A percentile compares a stretch with the other conserved stretches of the same genome.
Conservation (phyloP, 2,329 filamentous ascomycete genomes). For the Metarhizium album region DNA sequence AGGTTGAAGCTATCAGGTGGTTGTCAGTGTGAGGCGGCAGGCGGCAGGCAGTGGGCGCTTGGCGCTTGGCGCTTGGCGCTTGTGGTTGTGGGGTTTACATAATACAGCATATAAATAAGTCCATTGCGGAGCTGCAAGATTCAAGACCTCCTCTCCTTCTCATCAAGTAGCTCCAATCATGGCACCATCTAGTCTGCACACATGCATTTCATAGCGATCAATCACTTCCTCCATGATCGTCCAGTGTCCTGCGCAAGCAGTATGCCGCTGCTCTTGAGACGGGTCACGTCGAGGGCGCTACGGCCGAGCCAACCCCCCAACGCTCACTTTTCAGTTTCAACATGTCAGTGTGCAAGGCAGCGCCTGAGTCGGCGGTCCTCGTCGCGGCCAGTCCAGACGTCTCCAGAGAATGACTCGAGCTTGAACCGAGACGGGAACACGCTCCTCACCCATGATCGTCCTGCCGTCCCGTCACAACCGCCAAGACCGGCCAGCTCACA, state of each 20-base stretch:
- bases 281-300: not conserved
- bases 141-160: too few species aligned
- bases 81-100: not conserved
- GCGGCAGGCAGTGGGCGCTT: too few species aligned
- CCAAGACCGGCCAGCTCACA: not conserved
- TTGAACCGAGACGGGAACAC: not conserved
- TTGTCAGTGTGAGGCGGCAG: too few species aligned
- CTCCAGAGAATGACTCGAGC: not conserved
- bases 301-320: not conserved
- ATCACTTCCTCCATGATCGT: not conserved
- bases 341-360: slow-evolving; percentile 1
- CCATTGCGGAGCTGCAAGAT: too few species aligned
- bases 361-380: slow-evolving; percentile 1
- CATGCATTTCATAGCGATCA: not conserved
- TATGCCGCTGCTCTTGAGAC: slow-evolving; percentile 5
- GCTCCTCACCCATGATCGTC: not conserved
- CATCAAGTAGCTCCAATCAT: not conserved
- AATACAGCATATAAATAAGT: too few species aligned
- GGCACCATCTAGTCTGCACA: not conserved
- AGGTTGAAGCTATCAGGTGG: not conserved
- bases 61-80: too few species aligned
- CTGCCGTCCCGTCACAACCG: not conserved
- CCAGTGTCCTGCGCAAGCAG: not conserved
- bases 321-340: slow-evolving; percentile 6
- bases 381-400: not conserved